Percentiles rank a stretch among this genome's conserved stretches.
Conservation (phyloP, 345 rosid genomes). For the Melaleuca quinquenervia region DNA sequence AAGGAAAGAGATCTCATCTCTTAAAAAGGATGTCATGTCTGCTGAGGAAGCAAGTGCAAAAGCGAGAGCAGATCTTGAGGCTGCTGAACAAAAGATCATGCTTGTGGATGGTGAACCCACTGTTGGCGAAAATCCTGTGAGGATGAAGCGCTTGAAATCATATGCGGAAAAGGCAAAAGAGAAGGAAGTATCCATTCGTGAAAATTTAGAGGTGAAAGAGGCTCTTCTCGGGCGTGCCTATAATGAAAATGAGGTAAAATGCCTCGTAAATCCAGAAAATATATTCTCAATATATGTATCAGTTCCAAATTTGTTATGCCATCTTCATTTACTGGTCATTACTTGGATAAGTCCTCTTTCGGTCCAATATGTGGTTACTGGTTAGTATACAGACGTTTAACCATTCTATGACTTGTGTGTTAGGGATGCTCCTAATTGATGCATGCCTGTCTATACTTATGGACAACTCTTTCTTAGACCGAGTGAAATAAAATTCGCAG, state of each 20-base stretch:
- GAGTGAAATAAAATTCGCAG: conserved; percentile 19
- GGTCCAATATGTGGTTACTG: background rate
- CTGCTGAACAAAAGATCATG: conserved; percentile 73
- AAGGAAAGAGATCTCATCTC: conserved; percentile 72
- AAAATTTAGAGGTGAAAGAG: conserved; percentile 74
- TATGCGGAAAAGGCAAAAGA: conserved; percentile 59
- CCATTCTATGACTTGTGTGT: background rate
- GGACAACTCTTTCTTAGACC: background rate
- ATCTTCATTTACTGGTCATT: background rate
- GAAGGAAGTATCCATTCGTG: conserved; percentile 47
- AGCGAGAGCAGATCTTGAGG: conserved; percentile 64
- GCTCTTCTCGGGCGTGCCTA: conserved; percentile 82
- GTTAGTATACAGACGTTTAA: background rate
- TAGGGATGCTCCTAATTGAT: background rate
- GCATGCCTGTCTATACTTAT: background rate
- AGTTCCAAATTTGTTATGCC: background rate
- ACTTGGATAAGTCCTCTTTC: background rate
- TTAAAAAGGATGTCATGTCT: conserved; percentile 40
- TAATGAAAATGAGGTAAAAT: conserved; percentile 76
- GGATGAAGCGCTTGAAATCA: conserved; percentile 65
- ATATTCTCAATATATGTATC: background rate
- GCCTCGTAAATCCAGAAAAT: background rate
- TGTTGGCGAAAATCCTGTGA: conserved; percentile 78
- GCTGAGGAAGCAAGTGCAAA: conserved; percentile 72
- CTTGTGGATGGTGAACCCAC: conserved; percentile 88